Evolutionary conservation across 1,284 basidiomycete genomes (phyloP).

Genomic region (Testicularia cyperi): DNA sequence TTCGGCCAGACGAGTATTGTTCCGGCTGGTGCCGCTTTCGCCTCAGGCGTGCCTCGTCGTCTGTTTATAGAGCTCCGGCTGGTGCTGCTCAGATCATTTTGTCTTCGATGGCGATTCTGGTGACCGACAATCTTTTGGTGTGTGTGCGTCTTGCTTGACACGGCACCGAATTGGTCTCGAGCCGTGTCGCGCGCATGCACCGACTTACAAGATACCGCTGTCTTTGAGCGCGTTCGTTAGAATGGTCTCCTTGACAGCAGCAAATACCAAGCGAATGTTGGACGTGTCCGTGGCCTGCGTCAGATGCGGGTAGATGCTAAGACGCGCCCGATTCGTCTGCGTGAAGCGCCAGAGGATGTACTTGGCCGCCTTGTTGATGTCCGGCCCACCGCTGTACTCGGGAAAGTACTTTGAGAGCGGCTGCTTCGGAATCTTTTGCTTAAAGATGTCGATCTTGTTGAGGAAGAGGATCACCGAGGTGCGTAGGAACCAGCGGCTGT

Average conservation of each 20-base stretch:
- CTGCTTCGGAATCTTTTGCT: constrained; percentile 73
- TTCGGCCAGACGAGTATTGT: too few relatives aligned
- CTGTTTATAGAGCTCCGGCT: too few relatives aligned
- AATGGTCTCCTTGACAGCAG: constrained; percentile 83
- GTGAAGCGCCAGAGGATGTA: constrained; percentile 97
- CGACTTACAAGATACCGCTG: constrained; percentile 38
- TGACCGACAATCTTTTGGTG: too few relatives aligned
- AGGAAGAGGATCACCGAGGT: constrained; percentile 79
- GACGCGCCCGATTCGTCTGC: constrained; percentile 74
- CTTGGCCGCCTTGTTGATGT: constrained; percentile 97
- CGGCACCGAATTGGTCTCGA: too few relatives aligned
- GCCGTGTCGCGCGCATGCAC: too few relatives aligned
- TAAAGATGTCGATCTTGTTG: constrained; percentile 96
- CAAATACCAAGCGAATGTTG: constrained; percentile 84
- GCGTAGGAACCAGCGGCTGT: constrained; percentile 81
- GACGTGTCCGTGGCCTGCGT: constrained; percentile 68
- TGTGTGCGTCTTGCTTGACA: too few relatives aligned
- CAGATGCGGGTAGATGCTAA: constrained; percentile 60
- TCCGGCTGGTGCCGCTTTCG: too few relatives aligned
- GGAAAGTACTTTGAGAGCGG: constrained; percentile 88
- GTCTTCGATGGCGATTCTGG: too few relatives aligned
- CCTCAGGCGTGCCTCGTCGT: too few relatives aligned
- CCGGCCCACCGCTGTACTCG: constrained; percentile 84
- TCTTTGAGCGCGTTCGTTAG: constrained; percentile 44
- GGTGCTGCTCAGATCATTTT: too few relatives aligned